Percentiles rank a stretch among this genome's conserved stretches.
These are phyloP conservation scores for Spiraea crenata DNA, from an alignment of 331 rosid species.

Conservation along the genomic window DNA sequence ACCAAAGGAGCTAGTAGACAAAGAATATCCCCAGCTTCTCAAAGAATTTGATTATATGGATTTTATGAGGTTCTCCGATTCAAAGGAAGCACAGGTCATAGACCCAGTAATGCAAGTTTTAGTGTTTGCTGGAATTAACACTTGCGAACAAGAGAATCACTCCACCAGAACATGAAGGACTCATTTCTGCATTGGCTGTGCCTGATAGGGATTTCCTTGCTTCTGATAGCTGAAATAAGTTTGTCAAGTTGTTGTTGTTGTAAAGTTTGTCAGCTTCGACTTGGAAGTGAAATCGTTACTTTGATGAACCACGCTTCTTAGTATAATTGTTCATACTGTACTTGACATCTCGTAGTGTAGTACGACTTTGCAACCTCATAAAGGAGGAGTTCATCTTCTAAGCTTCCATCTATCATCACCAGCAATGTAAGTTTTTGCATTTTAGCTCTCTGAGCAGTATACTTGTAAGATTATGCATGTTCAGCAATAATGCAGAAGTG, in stretches of 20 bases:
- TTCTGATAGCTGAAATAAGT: slow-evolving; percentile 83
- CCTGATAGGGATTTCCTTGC: slow-evolving; percentile 83
- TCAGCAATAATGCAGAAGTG: no score
- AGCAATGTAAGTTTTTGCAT: no score
- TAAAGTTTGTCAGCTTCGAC: no score
- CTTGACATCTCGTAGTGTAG: no score
- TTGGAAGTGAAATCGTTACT: slow-evolving; percentile 44
- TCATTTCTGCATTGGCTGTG: slow-evolving; percentile 66
- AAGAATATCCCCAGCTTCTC: background rate
- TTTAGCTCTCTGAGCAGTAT: no score
- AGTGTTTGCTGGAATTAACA: background rate
- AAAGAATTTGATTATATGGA: slow-evolving; percentile 6
- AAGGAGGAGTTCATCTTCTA: no score
- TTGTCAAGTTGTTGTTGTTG: no score
- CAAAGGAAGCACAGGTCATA: background rate
- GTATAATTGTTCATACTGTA: slow-evolving; percentile 2
- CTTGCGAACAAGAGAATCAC: slow-evolving; percentile 79
- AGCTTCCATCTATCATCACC: no score
- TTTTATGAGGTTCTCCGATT: background rate
- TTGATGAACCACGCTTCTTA: slow-evolving; percentile 23
- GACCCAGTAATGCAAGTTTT: background rate
- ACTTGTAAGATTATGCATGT: no score
- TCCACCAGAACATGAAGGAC: slow-evolving; percentile 75
- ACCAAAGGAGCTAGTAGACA: slow-evolving; percentile 16
- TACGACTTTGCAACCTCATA: no score